Evolutionary conservation across 2,329 filamentous ascomycete genomes (phyloP).

Genomic region (Talaromyces sp.): DNA sequence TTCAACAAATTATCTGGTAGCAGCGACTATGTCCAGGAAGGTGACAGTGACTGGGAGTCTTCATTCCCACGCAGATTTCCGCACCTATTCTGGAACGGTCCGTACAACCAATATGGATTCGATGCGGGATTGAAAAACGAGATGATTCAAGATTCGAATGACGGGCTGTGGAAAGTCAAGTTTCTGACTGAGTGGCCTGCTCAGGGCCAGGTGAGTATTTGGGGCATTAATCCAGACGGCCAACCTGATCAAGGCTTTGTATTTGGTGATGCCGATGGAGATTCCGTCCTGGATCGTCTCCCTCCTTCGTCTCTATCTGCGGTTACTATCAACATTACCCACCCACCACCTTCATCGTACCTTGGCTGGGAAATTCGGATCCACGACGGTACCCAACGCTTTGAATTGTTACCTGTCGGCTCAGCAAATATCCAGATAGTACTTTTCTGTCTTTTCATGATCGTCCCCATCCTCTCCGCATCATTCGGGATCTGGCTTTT

Average conservation of each 20-base stretch:
- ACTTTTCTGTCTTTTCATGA: constrained; percentile 53
- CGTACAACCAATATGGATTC: constrained; percentile 62
- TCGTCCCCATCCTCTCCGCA: constrained; percentile 53
- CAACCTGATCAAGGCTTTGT: constrained; percentile 58
- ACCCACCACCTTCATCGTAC: constrained; percentile 52
- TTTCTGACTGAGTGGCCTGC: constrained; percentile 64
- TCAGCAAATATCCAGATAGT: constrained; percentile 53
- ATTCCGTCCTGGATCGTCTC: constrained; percentile 59
- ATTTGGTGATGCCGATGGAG: constrained; percentile 60
- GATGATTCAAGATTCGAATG: constrained; percentile 48
- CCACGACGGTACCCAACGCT: constrained; percentile 54
- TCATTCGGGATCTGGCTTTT: constrained; percentile 53
- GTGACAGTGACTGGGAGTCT: constrained; percentile 47
- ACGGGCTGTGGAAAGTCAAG: constrained; percentile 56
- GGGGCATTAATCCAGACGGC: constrained; percentile 64
- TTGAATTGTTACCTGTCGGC: constrained; percentile 53
- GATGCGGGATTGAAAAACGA: constrained; percentile 57
- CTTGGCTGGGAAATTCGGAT: constrained; percentile 55
- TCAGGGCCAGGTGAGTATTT: constrained; percentile 60
- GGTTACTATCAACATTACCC: constrained; percentile 58
- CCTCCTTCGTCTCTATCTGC: constrained; percentile 56
- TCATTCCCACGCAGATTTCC: constrained; percentile 53
- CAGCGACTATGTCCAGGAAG: constrained; percentile 59
- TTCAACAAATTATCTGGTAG: constrained; percentile 59
- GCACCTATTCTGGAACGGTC: constrained; percentile 60